Evolutionary conservation across 805 yeast genomes (phyloP).

Genomic region (Yamadazyma insecticola): DNA sequence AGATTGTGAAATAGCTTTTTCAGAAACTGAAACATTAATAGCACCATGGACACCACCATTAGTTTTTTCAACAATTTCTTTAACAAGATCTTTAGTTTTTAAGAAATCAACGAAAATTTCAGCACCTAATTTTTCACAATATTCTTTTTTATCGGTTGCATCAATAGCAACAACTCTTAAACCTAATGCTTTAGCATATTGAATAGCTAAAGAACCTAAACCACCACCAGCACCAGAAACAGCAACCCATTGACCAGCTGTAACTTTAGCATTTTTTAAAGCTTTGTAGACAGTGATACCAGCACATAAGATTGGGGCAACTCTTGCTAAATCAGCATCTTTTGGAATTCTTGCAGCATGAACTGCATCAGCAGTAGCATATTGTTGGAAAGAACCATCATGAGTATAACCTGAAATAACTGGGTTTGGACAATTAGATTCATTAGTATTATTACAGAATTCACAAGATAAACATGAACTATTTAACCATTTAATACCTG

Average conservation of each 20-base stretch:
- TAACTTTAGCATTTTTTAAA: slow-evolving; percentile 51
- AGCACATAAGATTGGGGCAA: slow-evolving; percentile 63
- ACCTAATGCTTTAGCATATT: slow-evolving; percentile 76
- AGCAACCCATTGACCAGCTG: slow-evolving; percentile 70
- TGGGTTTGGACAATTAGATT: slow-evolving; percentile 58
- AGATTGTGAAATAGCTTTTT: slow-evolving; percentile 46
- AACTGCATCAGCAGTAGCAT: slow-evolving; percentile 61
- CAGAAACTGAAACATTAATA: slow-evolving; percentile 49
- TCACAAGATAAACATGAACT: slow-evolving; percentile 42
- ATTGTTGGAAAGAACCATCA: slow-evolving; percentile 66
- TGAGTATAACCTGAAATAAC: slow-evolving; percentile 73
- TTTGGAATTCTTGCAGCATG: slow-evolving; percentile 58
- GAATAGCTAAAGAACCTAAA: slow-evolving; percentile 70
- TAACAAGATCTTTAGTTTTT: slow-evolving; percentile 45
- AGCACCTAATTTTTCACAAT: slow-evolving; percentile 56
- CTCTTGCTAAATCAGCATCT: slow-evolving; percentile 50
- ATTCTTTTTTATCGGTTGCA: slow-evolving; percentile 64
- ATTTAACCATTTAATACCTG: slow-evolving; percentile 45
- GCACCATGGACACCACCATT: slow-evolving; percentile 58
- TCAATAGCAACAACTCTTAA: slow-evolving; percentile 64
- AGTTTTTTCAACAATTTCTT: slow-evolving; percentile 42
- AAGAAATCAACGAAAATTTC: slow-evolving; percentile 58
- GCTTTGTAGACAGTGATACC: slow-evolving; percentile 70
- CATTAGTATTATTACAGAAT: slow-evolving; percentile 37
- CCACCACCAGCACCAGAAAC: slow-evolving; percentile 83